A percentile compares a stretch with the other conserved stretches of the same genome.
Conservation (phyloP, 2,329 filamentous ascomycete genomes). For the Fusarium sacchari region DNA sequence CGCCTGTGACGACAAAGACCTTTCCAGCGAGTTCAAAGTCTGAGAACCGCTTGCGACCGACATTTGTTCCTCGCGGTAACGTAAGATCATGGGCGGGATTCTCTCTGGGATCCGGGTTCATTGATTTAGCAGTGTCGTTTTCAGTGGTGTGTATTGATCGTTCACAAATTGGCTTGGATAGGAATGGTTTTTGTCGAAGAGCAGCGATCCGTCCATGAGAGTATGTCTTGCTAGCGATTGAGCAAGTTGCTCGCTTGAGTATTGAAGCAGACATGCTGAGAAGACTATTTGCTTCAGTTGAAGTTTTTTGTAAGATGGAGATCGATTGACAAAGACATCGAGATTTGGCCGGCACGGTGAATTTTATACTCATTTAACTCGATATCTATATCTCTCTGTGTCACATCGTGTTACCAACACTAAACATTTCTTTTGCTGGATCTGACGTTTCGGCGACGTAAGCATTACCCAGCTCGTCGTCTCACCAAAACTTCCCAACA, state of each 20-base stretch:
- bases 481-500: not conserved
- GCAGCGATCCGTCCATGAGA: not conserved
- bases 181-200: not conserved
- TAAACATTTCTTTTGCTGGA: not conserved
- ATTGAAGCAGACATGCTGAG: conserved; percentile 2
- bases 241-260: conserved; percentile 4
- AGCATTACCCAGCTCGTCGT: not conserved
- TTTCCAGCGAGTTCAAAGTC: conserved; percentile 82
- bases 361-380: not conserved
- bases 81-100: conserved; percentile 18
- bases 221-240: not conserved
- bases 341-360: not conserved
- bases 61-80: conserved; percentile 29
- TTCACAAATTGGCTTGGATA: not conserved
- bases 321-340: not conserved
- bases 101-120: conserved; percentile 41
- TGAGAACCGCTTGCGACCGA: conserved; percentile 59
- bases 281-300: too few species aligned
- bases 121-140: conserved; percentile 18
- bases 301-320: not conserved
- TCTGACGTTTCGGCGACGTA: conserved; percentile 20
- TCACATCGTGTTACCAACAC: not conserved
- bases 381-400: not conserved
- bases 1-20: conserved; percentile 80
- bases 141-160: conserved; percentile 9